Conservation (phyloP, 306 rosid genomes). For the Castanea mollissima region DNA sequence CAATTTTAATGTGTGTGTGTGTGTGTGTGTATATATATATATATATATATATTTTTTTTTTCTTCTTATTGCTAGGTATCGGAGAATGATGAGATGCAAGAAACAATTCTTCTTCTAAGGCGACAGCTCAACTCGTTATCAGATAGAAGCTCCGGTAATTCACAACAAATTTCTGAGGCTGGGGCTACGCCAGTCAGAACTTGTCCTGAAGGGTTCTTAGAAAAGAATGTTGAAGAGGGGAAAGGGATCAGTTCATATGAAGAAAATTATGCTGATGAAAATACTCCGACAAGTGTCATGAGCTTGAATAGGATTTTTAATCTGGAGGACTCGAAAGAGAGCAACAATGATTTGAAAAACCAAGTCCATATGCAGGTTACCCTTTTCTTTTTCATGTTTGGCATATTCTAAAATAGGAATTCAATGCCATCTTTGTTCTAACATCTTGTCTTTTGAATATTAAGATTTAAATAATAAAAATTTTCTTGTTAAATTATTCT, state of each 20-base stretch:
- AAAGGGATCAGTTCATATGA: constrained; percentile 28
- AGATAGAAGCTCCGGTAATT: constrained; percentile 36
- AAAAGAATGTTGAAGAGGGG: constrained; percentile 30
- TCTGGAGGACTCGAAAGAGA: constrained; percentile 42
- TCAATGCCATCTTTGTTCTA: constrained; percentile 13
- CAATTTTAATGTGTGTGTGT: constrained; percentile 1
- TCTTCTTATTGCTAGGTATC: constrained; percentile 39
- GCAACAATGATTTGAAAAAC: constrained; percentile 42
- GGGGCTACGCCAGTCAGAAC: constrained; percentile 16
- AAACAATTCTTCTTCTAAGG: constrained; percentile 63
- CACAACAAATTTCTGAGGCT: constrained; percentile 26
- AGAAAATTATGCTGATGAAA: constrained; percentile 41
- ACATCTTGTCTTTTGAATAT: not conserved
- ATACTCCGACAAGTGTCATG: constrained; percentile 46
- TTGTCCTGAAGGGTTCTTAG: constrained; percentile 28
- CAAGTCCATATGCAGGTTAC: constrained; percentile 61
- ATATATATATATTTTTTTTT: too few species aligned
- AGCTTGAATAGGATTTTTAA: constrained; percentile 51
- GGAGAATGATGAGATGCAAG: constrained; percentile 72
- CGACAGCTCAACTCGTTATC: constrained; percentile 45
- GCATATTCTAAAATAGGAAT: constrained; percentile 6
- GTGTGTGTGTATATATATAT: not conserved
- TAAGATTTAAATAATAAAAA: not conserved
- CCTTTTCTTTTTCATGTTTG: constrained; percentile 18
- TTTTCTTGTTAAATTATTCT: not conserved